Conservation (phyloP, 352 stramenopile genomes). For the Phytophthora quininea region DNA sequence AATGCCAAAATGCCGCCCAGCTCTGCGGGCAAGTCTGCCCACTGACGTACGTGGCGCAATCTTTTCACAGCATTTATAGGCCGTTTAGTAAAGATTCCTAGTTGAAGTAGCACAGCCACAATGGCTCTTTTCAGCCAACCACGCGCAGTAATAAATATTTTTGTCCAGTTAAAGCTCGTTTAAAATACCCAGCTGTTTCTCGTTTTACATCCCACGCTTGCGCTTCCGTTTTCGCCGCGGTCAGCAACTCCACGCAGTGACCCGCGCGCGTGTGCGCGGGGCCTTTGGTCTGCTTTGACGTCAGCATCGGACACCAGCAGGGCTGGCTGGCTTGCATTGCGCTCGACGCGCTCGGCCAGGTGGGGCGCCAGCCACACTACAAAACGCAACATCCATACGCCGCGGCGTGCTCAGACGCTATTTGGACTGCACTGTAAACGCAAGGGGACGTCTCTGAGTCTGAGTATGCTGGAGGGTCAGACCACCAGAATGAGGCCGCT, state of each 20-base stretch:
- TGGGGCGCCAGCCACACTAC: background rate
- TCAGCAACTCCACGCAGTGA: conserved; percentile 16
- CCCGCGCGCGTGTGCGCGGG: conserved; percentile 8
- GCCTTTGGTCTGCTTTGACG: conserved; percentile 3
- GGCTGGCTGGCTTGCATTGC: background rate
- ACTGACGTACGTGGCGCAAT: background rate
- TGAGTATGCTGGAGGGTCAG: background rate
- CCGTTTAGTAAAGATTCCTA: background rate
- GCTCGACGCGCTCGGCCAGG: too few species aligned
- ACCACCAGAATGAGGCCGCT: conserved; percentile 38
- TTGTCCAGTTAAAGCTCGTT: background rate
- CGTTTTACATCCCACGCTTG: conserved; percentile 1
- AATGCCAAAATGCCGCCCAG: too few species aligned
- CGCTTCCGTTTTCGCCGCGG: background rate
- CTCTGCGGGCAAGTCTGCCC: background rate
- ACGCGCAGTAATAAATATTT: too few species aligned
- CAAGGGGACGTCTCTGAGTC: background rate
- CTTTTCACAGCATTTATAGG: background rate
- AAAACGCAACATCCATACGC: background rate
- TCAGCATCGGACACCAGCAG: background rate
- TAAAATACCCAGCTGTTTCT: conserved; percentile 2
- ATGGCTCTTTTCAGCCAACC: background rate
- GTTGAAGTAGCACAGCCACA: background rate
- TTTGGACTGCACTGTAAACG: background rate
- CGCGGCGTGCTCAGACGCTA: too few species aligned